Evolutionary conservation across 768 basidiomycete species (phyloP).

Genomic region (Calocera viscosa): DNA sequence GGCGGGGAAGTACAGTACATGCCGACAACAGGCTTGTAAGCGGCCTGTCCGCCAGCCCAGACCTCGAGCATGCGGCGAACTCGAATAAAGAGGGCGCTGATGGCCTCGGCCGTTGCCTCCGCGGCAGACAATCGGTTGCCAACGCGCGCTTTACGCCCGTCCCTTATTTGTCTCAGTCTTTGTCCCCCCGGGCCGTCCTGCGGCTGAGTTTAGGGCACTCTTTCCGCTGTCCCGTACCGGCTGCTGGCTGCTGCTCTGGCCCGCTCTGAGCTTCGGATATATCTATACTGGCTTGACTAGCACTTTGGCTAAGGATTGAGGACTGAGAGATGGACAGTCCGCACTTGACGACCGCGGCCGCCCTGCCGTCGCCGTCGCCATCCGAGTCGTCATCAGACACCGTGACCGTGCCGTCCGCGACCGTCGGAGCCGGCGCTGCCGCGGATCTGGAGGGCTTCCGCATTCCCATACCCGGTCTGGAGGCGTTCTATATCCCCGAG

Average conservation of each 20-base stretch:
- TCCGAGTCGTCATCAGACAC: neutral
- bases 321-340: neutral
- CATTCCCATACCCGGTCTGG: neutral
- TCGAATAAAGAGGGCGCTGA: no score
- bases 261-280: no score
- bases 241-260: no score
- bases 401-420: neutral
- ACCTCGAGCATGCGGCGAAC: no score
- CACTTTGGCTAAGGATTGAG: neutral
- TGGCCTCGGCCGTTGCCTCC: neutral
- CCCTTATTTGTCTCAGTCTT: neutral
- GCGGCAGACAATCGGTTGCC: neutral
- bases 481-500: conserved; percentile 49
- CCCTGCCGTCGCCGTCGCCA: neutral
- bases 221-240: no score
- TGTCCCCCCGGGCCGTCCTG: neutral
- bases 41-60: no score
- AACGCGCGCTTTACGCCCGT: neutral
- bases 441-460: neutral
- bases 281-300: no score
- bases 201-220: no score
- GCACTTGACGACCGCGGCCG: neutral
- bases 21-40: no score
- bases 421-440: neutral
- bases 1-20: no score